phyloP scores from a whole-genome alignment of 805 yeast species.

The Lipomyces orientalis region DNA sequence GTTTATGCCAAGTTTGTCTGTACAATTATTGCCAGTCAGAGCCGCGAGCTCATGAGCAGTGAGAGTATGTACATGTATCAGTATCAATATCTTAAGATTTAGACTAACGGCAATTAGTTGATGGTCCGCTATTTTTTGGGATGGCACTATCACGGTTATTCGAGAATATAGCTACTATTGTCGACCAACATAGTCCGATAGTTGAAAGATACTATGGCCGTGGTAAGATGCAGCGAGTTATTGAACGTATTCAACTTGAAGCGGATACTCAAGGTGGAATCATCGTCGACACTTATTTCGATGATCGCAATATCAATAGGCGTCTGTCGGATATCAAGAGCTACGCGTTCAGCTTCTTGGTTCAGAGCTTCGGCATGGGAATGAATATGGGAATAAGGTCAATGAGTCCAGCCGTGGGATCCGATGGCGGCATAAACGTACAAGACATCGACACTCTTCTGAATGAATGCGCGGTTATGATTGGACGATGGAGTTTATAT shows the following conservation, averaged over 20 bases:
- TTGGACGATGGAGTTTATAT: constrained; percentile 86
- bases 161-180: constrained; percentile 82
- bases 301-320: constrained; percentile 65
- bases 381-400: constrained; percentile 30
- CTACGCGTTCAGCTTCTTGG: constrained; percentile 60
- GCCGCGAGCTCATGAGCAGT: constrained; percentile 53
- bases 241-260: constrained; percentile 79
- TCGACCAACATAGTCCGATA: constrained; percentile 83
- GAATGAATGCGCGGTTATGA: constrained; percentile 72
- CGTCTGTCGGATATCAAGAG: constrained; percentile 59
- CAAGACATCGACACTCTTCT: constrained; percentile 69
- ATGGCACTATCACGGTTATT: constrained; percentile 57
- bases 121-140: constrained; percentile 47
- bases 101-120: constrained; percentile 18
- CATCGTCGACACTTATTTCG: constrained; percentile 84
- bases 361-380: constrained; percentile 43
- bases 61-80: constrained; percentile 20
- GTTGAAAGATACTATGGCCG: constrained; percentile 76
- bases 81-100: neutral
- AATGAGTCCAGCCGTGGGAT: constrained; percentile 41
- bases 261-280: constrained; percentile 92
- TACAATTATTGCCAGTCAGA: constrained; percentile 78
- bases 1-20: constrained; percentile 88
- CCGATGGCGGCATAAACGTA: constrained; percentile 52
- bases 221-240: constrained; percentile 61